Percentiles rank a stretch among this genome's conserved stretches.
Evolutionary conservation across 2,329 filamentous ascomycete species (phyloP).

Genomic region (Berkeleyomyces rouxiae): DNA sequence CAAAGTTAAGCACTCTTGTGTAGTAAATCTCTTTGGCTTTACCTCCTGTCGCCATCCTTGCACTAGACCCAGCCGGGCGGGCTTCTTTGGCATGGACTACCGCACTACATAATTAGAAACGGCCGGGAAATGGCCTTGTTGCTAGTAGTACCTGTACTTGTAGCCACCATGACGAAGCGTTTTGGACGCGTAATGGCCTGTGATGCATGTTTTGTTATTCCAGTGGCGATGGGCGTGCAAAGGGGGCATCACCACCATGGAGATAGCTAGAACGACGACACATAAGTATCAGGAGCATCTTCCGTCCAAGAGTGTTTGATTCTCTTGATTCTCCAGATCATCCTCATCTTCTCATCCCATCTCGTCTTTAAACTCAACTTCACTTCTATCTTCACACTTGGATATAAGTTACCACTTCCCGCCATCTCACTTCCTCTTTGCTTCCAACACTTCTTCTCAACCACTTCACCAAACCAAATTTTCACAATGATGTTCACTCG

Average conservation of each 20-base stretch:
- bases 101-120: not conserved
- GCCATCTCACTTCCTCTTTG: not conserved
- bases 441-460: not conserved
- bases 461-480: no score
- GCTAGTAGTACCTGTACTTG: not conserved
- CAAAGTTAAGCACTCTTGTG: not conserved
- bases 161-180: not conserved
- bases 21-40: no score
- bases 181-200: slow-evolving; percentile 1
- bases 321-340: not conserved
- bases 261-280: not conserved
- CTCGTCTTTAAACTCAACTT: not conserved
- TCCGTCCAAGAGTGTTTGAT: not conserved
- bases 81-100: not conserved
- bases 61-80: not conserved
- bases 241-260: not conserved
- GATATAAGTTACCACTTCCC: not conserved
- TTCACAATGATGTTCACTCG: slow-evolving; percentile 8
- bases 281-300: slow-evolving; percentile 7
- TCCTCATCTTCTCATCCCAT: not conserved
- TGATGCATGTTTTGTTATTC: not conserved
- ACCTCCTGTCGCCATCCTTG: not conserved
- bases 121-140: not conserved
- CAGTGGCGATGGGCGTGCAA: not conserved
- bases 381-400: not conserved